Percentiles rank a stretch among this genome's conserved stretches.
Conservation (phyloP, 257 asterid genomes). For the Orobanche coerulescens region DNA sequence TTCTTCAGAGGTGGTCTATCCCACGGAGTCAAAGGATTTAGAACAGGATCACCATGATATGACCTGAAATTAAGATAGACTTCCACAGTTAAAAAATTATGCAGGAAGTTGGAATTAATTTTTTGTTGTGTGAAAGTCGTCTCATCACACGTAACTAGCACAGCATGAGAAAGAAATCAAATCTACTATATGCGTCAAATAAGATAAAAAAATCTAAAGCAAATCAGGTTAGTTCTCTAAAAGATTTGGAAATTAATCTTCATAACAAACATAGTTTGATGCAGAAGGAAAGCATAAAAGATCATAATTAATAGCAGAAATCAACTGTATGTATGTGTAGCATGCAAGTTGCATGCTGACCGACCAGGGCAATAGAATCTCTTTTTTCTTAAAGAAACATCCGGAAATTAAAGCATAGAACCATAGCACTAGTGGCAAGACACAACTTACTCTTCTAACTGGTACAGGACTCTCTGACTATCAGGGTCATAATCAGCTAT, state of each 20-base stretch:
- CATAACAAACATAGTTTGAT: neutral
- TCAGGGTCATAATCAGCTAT: constrained; percentile 86
- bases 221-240: neutral
- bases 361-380: constrained; percentile 12
- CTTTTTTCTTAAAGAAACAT: constrained; percentile 19
- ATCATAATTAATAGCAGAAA: neutral
- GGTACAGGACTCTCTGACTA: constrained; percentile 60
- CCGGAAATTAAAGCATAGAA: constrained; percentile 18
- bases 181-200: neutral
- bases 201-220: constrained; percentile 1
- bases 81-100: neutral
- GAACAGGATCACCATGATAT: constrained; percentile 87
- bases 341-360: constrained; percentile 11
- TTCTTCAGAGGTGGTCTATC: constrained; percentile 98
- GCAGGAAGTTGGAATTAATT: neutral
- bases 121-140: neutral
- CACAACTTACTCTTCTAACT: constrained; percentile 56
- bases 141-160: neutral
- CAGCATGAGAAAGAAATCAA: neutral
- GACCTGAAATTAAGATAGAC: constrained; percentile 55
- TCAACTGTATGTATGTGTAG: neutral
- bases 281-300: constrained; percentile 10
- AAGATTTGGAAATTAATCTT: constrained; percentile 8
- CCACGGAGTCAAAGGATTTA: constrained; percentile 98
- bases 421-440: constrained; percentile 11